phyloP scores from a whole-genome alignment of 768 basidiomycete species.

The Russula foetens region DNA sequence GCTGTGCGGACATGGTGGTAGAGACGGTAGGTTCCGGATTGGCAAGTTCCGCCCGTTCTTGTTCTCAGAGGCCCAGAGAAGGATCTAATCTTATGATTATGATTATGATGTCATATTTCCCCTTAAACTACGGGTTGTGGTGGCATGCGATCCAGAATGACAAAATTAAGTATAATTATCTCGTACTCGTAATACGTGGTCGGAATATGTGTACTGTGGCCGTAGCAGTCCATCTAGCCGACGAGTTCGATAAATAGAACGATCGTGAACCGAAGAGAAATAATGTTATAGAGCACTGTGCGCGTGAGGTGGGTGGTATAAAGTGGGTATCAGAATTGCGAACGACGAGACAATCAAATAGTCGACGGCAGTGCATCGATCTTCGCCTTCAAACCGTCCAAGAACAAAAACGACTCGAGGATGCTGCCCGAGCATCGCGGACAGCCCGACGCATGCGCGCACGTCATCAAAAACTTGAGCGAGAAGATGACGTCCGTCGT shows the following conservation, averaged over 20 bases:
- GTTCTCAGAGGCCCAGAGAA: too few relatives aligned
- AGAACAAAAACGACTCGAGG: constrained; percentile 49
- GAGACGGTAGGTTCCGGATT: neutral
- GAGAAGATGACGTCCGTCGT: constrained; percentile 53
- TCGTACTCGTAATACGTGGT: too few relatives aligned
- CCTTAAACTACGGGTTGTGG: neutral
- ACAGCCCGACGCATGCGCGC: constrained; percentile 45
- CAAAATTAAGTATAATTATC: too few relatives aligned
- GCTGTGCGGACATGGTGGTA: constrained; percentile 41
- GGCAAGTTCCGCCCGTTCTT: constrained; percentile 7
- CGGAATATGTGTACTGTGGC: neutral
- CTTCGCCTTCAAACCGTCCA: constrained; percentile 43
- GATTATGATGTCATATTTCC: neutral
- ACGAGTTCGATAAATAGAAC: neutral
- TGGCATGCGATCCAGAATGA: too few relatives aligned
- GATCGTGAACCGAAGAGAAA: neutral
- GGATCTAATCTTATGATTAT: neutral
- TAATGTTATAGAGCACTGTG: too few relatives aligned
- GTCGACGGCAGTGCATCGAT: constrained; percentile 48
- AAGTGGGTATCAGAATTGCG: neutral
- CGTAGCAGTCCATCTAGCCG: too few relatives aligned
- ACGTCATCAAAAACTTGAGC: constrained; percentile 48
- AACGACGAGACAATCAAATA: constrained; percentile 25
- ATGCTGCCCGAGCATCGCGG: constrained; percentile 59
- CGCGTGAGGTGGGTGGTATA: neutral